Conservation (phyloP, 805 yeast genomes). For the Candida corydali region DNA sequence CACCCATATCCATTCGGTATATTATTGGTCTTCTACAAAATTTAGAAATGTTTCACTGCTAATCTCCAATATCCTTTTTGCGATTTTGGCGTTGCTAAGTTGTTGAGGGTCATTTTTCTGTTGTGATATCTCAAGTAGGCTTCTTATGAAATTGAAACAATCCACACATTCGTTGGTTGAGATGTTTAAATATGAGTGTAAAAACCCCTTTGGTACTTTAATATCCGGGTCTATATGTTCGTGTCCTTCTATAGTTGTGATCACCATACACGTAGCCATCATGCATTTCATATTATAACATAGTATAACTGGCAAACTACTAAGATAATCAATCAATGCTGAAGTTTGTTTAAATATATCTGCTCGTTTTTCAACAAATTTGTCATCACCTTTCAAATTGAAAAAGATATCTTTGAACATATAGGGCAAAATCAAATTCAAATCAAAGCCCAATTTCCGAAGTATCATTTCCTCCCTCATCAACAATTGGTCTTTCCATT, state of each 20-base stretch:
- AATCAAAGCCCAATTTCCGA: conserved; percentile 35
- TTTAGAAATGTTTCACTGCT: conserved; percentile 13
- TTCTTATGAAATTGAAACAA: conserved; percentile 24
- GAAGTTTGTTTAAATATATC: conserved; percentile 25
- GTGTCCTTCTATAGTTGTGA: conserved; percentile 19
- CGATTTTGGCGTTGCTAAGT: conserved; percentile 20
- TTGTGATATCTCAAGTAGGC: conserved; percentile 18
- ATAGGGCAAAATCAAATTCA: conserved; percentile 38
- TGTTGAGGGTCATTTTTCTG: conserved; percentile 16
- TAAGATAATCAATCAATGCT: conserved; percentile 33
- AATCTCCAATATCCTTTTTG: conserved; percentile 15
- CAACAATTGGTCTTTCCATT: conserved; percentile 41
- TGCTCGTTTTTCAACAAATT: conserved; percentile 13
- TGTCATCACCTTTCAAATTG: conserved; percentile 1
- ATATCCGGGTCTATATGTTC: conserved; percentile 13
- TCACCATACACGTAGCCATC: conserved; percentile 26
- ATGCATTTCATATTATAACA: conserved; percentile 29
- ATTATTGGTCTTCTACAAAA: background rate
- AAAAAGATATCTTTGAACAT: conserved; percentile 23
- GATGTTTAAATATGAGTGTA: conserved; percentile 13
- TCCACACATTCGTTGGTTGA: conserved; percentile 14
- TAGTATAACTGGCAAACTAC: conserved; percentile 36
- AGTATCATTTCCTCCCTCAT: conserved; percentile 40
- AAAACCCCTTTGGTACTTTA: conserved; percentile 17
- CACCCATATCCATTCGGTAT: too few species aligned